Base-by-base conservation (phyloP, 768 basidiomycete genomes). In the Albatrellus ellisii region DNA sequence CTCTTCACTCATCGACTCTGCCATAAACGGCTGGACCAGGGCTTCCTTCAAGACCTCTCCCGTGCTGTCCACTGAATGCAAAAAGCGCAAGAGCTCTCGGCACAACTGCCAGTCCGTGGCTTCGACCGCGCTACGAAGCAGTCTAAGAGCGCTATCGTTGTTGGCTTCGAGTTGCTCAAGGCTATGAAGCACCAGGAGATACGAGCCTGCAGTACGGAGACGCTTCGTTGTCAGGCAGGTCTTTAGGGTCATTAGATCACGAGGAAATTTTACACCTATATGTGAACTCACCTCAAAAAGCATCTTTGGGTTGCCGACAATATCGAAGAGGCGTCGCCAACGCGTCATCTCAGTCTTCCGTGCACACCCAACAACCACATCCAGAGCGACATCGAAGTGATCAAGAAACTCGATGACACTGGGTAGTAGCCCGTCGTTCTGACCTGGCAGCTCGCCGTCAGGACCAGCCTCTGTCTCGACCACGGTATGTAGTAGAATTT, bases 311-410 rank as follows among this genome's bases (percentile, higher is more conserved):
- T 81, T 85, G 6, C 95, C 95, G 2, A 94, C 91, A 26, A 87
- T 70, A 42, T 77, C 76, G 58, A 99, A 99, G 29, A 99, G 63
- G 42, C 80, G 73, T 35, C 73, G 72, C 95, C 95, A 99, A 39
- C 83, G 62, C 4, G 86, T 80, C 56, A 92, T 73, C 61, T 99
- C 95, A 5, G 89, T 97, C 65, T 99, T 99, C 41, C 95, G 70
- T 15, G 95, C 94, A 53, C 94, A 97, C 4, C 86, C 81, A 8
- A 97, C 92, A 10, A 98, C 87, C 6, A 98, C 91, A 45, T 97
- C 90, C 43, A 97, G 62, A 5, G 83, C 73, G 40, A 75, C 83
- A 46, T 92, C 86, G 55, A 98, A 98, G 56, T 97, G 78, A 54
- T 99, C 95, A 49, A 99, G 63, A 54, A 99, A 97, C 48, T 89